phyloP scores from a whole-genome alignment of 441 rosid genomes.

The Gossypium gossypioides region DNA sequence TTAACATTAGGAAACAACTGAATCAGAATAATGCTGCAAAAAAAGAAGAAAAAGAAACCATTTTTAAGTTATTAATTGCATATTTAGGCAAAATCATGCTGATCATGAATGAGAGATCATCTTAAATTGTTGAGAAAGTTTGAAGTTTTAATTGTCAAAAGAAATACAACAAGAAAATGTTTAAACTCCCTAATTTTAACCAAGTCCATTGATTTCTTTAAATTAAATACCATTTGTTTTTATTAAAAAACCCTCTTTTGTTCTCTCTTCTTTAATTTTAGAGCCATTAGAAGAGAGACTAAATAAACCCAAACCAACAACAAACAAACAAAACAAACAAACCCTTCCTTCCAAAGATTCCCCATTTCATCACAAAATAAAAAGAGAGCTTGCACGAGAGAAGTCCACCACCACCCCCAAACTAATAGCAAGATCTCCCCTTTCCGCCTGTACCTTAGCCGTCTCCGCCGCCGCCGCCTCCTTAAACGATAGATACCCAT shows the following conservation, averaged over 20 bases:
- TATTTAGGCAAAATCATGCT: too few relatives aligned
- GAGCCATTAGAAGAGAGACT: slow-evolving; percentile 15
- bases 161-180: not conserved
- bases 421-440: not conserved
- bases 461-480: not conserved
- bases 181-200: slow-evolving; percentile 15
- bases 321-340: slow-evolving; percentile 6
- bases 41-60: too few relatives aligned
- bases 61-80: too few relatives aligned
- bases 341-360: slow-evolving; percentile 31
- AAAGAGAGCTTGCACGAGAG: slow-evolving; percentile 13
- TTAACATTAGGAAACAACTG: too few relatives aligned
- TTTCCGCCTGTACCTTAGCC: not conserved
- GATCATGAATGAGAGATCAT: too few relatives aligned
- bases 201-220: slow-evolving; percentile 8
- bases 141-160: not conserved
- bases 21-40: too few relatives aligned
- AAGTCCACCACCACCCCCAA: not conserved
- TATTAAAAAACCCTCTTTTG: slow-evolving; percentile 14
- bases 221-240: not conserved
- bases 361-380: slow-evolving; percentile 16
- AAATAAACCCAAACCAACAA: slow-evolving; percentile 9
- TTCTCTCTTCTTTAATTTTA: not conserved
- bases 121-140: too few relatives aligned
- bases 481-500: not conserved